phyloP scores from a whole-genome alignment of 305 asterid genomes.

The Plantago coronopus region DNA sequence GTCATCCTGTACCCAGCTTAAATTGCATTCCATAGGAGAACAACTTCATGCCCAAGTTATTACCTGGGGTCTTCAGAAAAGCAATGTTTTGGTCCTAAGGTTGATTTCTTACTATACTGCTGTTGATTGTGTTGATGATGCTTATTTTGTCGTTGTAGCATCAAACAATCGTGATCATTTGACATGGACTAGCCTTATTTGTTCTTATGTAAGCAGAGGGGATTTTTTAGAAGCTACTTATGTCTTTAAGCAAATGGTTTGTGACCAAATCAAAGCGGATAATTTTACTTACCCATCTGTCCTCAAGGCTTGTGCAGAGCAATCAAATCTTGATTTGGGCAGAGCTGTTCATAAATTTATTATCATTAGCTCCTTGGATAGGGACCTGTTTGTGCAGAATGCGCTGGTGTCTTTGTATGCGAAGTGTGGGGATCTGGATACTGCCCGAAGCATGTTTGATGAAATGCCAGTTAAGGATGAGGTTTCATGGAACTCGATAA shows the following conservation, averaged over 20 bases:
- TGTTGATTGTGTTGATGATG: slow-evolving; percentile 42
- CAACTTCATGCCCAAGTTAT: slow-evolving; percentile 69
- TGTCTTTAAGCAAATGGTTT: slow-evolving; percentile 52
- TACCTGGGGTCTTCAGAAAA: slow-evolving; percentile 51
- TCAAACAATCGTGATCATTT: slow-evolving; percentile 50
- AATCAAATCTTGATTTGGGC: slow-evolving; percentile 50
- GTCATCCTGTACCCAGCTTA: slow-evolving; percentile 45
- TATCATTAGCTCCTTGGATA: slow-evolving; percentile 31
- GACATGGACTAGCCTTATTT: slow-evolving; percentile 79
- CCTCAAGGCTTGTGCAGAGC: slow-evolving; percentile 87
- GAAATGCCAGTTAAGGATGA: slow-evolving; percentile 57
- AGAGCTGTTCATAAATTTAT: slow-evolving; percentile 58
- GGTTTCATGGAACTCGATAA: slow-evolving; percentile 80
- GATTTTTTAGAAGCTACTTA: slow-evolving; percentile 40
- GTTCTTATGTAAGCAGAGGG: slow-evolving; percentile 52
- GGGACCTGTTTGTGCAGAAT: slow-evolving; percentile 69
- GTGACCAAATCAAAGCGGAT: slow-evolving; percentile 52
- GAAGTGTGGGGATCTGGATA: slow-evolving; percentile 64
- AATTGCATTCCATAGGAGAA: slow-evolving; percentile 52
- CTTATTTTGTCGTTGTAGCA: slow-evolving; percentile 36
- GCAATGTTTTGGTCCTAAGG: slow-evolving; percentile 49
- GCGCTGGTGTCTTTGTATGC: slow-evolving; percentile 81
- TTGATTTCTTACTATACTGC: slow-evolving; percentile 52
- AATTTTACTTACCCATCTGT: slow-evolving; percentile 71
- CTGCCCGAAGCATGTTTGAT: slow-evolving; percentile 59